Evolutionary conservation across 495 filamentous ascomycete species (phyloP).

Genomic region (Patellaria atrata): DNA sequence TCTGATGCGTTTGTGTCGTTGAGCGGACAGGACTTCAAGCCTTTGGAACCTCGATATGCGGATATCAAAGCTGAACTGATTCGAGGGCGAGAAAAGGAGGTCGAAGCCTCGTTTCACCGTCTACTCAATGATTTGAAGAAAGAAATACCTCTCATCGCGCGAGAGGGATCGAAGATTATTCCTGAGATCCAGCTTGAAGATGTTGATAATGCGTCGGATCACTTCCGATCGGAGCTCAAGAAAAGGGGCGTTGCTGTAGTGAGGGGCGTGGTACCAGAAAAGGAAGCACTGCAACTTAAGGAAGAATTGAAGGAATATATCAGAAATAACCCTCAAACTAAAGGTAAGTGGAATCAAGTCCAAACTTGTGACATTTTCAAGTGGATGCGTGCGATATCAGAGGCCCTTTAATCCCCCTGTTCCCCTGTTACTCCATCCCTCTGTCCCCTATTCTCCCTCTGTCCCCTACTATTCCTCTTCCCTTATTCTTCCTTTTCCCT

Average conservation of each 20-base stretch:
- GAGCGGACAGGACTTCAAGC: conserved; percentile 46
- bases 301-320: conserved; percentile 27
- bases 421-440: too few species aligned
- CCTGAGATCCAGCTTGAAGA: conserved; percentile 28
- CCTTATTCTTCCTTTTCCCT: background rate
- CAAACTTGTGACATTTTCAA: too few species aligned
- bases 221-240: conserved; percentile 20
- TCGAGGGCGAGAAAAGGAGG: conserved; percentile 42
- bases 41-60: conserved; percentile 57
- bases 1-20: conserved; percentile 73
- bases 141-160: conserved; percentile 38
- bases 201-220: conserved; percentile 17
- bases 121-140: conserved; percentile 41
- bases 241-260: conserved; percentile 29
- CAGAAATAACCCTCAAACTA: conserved; percentile 27
- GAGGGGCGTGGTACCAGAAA: conserved; percentile 24
- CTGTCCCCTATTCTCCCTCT: too few species aligned
- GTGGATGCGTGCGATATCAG: conserved; percentile 28
- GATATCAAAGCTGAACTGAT: conserved; percentile 58
- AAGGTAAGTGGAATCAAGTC: too few species aligned
- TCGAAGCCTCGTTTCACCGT: conserved; percentile 55
- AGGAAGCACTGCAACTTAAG: conserved; percentile 27
- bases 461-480: conserved; percentile 21
- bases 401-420: too few species aligned
- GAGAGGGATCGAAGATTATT: conserved; percentile 28